Conservation (phyloP, 768 basidiomycete genomes). For the Fibroporia radiculosa region DNA sequence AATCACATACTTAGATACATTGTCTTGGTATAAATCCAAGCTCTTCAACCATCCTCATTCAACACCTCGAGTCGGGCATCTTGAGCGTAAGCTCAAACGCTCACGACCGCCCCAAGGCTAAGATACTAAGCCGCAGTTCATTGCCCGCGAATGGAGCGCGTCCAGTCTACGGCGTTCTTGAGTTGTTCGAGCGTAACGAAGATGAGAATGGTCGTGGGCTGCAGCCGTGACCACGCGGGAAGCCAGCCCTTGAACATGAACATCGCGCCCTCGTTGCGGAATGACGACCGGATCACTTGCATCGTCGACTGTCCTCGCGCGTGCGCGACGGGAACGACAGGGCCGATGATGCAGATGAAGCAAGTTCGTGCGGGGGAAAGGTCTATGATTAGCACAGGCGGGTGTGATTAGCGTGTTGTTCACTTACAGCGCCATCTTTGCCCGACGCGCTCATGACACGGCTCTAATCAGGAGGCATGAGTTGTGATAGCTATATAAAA, state of each 20-base stretch:
- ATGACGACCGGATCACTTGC: conserved; percentile 56
- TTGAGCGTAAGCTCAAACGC: no score
- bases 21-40: no score
- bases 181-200: conserved; percentile 81
- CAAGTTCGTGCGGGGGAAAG: no score
- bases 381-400: not conserved
- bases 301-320: conserved; percentile 63
- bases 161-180: conserved; percentile 63
- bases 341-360: not conserved
- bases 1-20: no score
- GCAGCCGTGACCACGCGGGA: conserved; percentile 78
- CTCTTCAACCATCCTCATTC: no score
- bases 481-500: not conserved
- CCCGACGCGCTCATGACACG: conserved; percentile 88
- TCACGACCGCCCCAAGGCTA: no score
- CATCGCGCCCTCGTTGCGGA: conserved; percentile 71
- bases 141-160: no score
- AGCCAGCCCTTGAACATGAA: conserved; percentile 95
- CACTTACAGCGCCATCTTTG: conserved; percentile 35
- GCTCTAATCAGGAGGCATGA: conserved; percentile 32
- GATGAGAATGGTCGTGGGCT: conserved; percentile 84
- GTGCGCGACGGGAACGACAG: no score
- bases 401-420: not conserved
- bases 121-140: no score
- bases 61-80: no score